Base-by-base conservation (phyloP, 106 monocot genomes). In the Ottelia alismoides region DNA sequence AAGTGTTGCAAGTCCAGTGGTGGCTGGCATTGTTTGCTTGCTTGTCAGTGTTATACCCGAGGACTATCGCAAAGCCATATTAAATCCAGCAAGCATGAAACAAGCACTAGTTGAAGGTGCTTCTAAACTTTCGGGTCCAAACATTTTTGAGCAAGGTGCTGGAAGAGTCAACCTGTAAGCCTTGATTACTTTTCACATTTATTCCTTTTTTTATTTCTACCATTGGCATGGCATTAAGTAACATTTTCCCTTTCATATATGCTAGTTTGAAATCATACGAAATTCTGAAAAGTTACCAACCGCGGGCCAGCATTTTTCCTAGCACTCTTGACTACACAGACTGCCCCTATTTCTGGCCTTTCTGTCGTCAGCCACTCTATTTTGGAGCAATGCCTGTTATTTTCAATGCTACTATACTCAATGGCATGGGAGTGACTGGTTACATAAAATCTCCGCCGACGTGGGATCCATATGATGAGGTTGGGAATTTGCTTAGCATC, bases 61-160 rank as follows among this genome's bases (percentile, higher is more conserved):
- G 51, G 62, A 46, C n/a, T 48, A 50, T 19, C 71, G 85, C 32
- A 98, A 98, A 79, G 55, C 70, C 2, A 28, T 85, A 53, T 44
- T 98, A 35, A 98, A 90, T 77, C 96, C 96, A 47, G 96, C 89
- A 47, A 85, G 90, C 65, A 98, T 98, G 96, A 98, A 98, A 63
- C 96, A 98, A 78, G 96, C 96, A 69, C 66, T 98, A 63, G 96
- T 98, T 32, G 96, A 98, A 68, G 89, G 90, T 54, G 89, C 96
- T 51, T 72, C 79, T 32, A 98, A 76, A 58, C 85, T 98, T 45
- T 73, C 89, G 62, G 89, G 75, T 47, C 82, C 85, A 20, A 98
- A 98, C 60, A 98, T 98, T 31, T 98, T 72, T 53, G 96, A 98
- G 52, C 96, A 98, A 71, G 96, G 96, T 53, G 89, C 90, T 44